A percentile compares a stretch with the other conserved stretches of the same genome.
phyloP scores from a whole-genome alignment of 2,329 filamentous ascomycete species.

The Colletotrichum echinochloae region DNA sequence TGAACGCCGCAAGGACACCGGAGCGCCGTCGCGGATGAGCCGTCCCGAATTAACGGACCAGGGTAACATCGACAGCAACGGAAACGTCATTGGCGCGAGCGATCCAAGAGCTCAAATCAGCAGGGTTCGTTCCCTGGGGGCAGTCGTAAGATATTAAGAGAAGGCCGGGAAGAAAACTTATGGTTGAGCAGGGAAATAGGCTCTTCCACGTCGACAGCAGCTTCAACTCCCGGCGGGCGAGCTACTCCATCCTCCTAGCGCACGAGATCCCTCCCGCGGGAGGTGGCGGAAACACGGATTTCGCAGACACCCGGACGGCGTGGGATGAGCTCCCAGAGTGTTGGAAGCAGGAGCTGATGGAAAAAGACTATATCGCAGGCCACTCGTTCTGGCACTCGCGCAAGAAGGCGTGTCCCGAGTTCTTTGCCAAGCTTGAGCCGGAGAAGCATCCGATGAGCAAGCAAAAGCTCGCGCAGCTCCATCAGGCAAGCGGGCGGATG shows the following conservation, averaged over 20 bases:
- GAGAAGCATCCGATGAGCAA: conserved; percentile 52
- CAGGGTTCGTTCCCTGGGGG: conserved; percentile 46
- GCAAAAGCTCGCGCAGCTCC: conserved; percentile 63
- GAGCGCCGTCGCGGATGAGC: conserved; percentile 20
- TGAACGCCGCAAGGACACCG: conserved; percentile 25
- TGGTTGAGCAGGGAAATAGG: conserved; percentile 54
- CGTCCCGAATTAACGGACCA: conserved; percentile 66
- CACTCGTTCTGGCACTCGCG: conserved; percentile 65
- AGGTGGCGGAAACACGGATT: conserved; percentile 64
- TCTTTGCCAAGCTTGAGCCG: conserved; percentile 59
- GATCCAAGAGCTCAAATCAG: conserved; percentile 56
- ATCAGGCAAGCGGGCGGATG: conserved; percentile 63
- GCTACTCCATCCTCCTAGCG: conserved; percentile 64
- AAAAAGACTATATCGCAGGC: conserved; percentile 58
- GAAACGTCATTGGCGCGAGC: conserved; percentile 41
- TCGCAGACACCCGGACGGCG: conserved; percentile 64
- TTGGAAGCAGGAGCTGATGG: conserved; percentile 50
- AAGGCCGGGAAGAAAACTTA: neutral
- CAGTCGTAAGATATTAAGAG: too few species aligned
- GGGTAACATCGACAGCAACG: conserved; percentile 63
- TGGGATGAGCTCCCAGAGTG: conserved; percentile 58
- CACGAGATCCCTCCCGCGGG: conserved; percentile 60
- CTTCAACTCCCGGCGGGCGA: conserved; percentile 66
- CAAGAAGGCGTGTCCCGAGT: conserved; percentile 62
- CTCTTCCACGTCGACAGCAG: conserved; percentile 67